Conservation (phyloP, 2,329 filamentous ascomycete species). For the Alternaria incomplexa region DNA sequence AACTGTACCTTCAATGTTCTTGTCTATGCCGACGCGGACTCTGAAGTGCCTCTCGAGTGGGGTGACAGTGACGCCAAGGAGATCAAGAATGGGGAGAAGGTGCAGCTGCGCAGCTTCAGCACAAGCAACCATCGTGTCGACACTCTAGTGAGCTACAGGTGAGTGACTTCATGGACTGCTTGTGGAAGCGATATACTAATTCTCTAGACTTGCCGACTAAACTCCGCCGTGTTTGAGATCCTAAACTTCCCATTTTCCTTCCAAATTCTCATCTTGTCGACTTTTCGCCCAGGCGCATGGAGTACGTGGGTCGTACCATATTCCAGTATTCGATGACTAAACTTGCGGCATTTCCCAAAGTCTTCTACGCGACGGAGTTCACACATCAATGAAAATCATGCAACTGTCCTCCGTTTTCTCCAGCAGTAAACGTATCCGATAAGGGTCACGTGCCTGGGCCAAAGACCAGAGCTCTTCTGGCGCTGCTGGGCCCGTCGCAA, state of each 20-base stretch:
- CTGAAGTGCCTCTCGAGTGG: conserved; percentile 97
- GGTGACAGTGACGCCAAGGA: conserved; percentile 98
- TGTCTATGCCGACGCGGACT: conserved; percentile 96
- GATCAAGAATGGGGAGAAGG: conserved; percentile 91
- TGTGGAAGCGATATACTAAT: conserved; percentile 10
- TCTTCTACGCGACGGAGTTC: background rate
- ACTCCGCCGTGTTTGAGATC: background rate
- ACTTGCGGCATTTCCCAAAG: background rate
- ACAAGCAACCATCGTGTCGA: conserved; percentile 94
- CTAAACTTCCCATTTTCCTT: background rate
- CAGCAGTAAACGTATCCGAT: background rate
- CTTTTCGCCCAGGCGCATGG: background rate
- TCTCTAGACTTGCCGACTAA: conserved; percentile 33
- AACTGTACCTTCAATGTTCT: conserved; percentile 99
- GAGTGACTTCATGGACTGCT: background rate
- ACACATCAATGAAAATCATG: background rate
- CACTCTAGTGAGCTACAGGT: conserved; percentile 90
- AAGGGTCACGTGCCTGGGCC: background rate
- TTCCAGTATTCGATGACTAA: background rate
- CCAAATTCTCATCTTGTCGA: background rate
- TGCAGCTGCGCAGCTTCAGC: conserved; percentile 94
- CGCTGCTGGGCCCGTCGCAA: background rate
- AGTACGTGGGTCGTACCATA: background rate
- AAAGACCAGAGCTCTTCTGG: background rate
- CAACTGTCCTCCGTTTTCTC: background rate